A percentile compares a stretch with the other conserved stretches of the same genome.
Conservation (phyloP, 2,329 filamentous ascomycete genomes). For the Didymosphaeria variabile region DNA sequence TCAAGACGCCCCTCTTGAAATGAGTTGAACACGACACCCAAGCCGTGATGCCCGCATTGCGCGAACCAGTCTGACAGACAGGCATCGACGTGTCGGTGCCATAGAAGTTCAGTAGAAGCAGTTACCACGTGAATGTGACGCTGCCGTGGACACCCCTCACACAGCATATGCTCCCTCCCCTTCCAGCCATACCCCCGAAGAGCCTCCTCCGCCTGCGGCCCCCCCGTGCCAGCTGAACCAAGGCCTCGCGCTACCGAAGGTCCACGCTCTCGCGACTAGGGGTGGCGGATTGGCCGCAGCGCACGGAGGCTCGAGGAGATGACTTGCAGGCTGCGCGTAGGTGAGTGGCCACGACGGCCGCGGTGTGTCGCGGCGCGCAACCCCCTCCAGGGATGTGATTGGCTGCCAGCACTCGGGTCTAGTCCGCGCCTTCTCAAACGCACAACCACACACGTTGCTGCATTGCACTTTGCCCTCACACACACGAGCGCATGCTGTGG, state of each 20-base stretch:
- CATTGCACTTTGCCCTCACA: conserved; percentile 23
- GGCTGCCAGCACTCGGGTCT: conserved; percentile 28
- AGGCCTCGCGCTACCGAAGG: conserved; percentile 14
- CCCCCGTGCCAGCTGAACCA: conserved; percentile 22
- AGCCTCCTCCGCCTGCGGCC: conserved; percentile 16
- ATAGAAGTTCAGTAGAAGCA: not conserved
- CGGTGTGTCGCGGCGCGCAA: conserved; percentile 21
- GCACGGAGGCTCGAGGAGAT: conserved; percentile 28
- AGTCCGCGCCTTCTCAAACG: conserved; percentile 31
- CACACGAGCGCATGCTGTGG: conserved; percentile 6
- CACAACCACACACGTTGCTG: conserved; percentile 42
- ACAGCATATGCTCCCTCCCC: conserved; percentile 1
- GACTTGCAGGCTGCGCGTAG: conserved; percentile 31
- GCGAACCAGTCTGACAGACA: not conserved
- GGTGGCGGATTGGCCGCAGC: conserved; percentile 34
- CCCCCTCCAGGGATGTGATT: conserved; percentile 31
- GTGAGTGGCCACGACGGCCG: conserved; percentile 28
- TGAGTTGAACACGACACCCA: not conserved
- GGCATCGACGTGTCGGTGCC: conserved; percentile 14
- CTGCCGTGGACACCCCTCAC: conserved; percentile 15
- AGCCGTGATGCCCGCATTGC: not conserved
- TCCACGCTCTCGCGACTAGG: conserved; percentile 23
- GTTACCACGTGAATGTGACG: conserved; percentile 16
- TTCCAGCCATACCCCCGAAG: conserved; percentile 12
- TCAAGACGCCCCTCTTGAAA: not conserved